Percentiles rank a stretch among this genome's conserved stretches.
Conservation (phyloP, 225 moss, liverwort and hornwort species). For the Climacium dendroides region DNA sequence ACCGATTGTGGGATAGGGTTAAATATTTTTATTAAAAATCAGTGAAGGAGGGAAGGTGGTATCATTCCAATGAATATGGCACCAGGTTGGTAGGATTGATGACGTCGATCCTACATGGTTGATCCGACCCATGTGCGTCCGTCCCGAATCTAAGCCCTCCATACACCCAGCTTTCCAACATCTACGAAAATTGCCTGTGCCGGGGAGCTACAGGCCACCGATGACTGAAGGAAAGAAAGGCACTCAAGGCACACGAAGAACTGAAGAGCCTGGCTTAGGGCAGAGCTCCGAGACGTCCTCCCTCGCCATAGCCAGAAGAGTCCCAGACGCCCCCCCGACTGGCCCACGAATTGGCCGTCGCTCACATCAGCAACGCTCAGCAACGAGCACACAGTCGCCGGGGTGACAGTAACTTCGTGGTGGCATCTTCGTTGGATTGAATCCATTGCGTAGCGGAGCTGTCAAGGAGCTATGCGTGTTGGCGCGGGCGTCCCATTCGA, state of each 20-base stretch:
- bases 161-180: background rate
- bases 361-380: background rate
- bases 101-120: background rate
- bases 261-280: background rate
- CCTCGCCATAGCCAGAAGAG: background rate
- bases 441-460: background rate
- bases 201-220: background rate
- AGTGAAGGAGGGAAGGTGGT: background rate
- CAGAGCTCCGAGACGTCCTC: background rate
- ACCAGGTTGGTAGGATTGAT: background rate
- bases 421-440: background rate
- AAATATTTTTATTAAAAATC: background rate
- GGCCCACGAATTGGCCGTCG: background rate
- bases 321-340: background rate
- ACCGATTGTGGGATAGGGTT: too few relatives aligned
- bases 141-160: background rate
- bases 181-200: background rate
- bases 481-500: background rate
- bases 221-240: background rate
- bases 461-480: slow-evolving; percentile 3
- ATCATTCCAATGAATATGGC: background rate
- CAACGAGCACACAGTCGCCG: background rate
- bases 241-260: background rate
- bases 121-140: background rate
- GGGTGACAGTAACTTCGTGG: background rate